Percentiles rank a stretch among this genome's conserved stretches.
Evolutionary conservation across 2,329 filamentous ascomycete species (phyloP).

Genomic region (Pyrenophora seminiperda): DNA sequence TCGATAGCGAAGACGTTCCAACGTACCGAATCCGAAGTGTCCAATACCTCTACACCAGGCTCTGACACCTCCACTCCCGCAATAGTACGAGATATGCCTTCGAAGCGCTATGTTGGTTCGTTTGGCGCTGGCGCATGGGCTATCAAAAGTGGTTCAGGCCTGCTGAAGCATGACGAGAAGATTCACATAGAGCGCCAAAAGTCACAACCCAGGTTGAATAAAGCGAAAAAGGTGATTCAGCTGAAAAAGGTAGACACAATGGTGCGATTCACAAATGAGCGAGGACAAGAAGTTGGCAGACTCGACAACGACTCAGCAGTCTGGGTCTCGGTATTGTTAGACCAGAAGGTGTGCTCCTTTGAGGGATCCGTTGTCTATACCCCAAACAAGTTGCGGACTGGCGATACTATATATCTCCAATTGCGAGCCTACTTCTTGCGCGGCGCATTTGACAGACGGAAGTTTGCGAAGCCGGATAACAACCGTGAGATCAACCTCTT

Average conservation of each 20-base stretch:
- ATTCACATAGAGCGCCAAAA: slow-evolving; percentile 87
- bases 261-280: slow-evolving; percentile 83
- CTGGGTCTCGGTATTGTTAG: slow-evolving; percentile 91
- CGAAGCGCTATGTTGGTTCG: slow-evolving; percentile 79
- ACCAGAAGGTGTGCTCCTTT: slow-evolving; percentile 86
- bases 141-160: slow-evolving; percentile 75
- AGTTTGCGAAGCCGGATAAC: slow-evolving; percentile 66
- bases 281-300: slow-evolving; percentile 82
- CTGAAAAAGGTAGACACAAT: slow-evolving; percentile 80
- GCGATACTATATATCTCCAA: slow-evolving; percentile 94
- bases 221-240: slow-evolving; percentile 52
- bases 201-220: slow-evolving; percentile 60
- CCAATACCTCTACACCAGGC: slow-evolving; percentile 27
- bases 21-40: slow-evolving; percentile 34
- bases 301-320: slow-evolving; percentile 83
- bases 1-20: slow-evolving; percentile 31
- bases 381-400: slow-evolving; percentile 81
- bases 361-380: slow-evolving; percentile 88
- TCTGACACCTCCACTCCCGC: slow-evolving; percentile 29
- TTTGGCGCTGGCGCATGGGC: slow-evolving; percentile 93
- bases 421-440: slow-evolving; percentile 76
- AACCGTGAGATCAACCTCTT: slow-evolving; percentile 77
- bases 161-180: slow-evolving; percentile 81
- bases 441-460: slow-evolving; percentile 71
- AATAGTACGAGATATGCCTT: slow-evolving; percentile 54